Evolutionary conservation across 176 grass and related monocot genomes (phyloP), one percentile per base, ranked within the genome.

Genomic region (Eleusine coracana): DNA sequence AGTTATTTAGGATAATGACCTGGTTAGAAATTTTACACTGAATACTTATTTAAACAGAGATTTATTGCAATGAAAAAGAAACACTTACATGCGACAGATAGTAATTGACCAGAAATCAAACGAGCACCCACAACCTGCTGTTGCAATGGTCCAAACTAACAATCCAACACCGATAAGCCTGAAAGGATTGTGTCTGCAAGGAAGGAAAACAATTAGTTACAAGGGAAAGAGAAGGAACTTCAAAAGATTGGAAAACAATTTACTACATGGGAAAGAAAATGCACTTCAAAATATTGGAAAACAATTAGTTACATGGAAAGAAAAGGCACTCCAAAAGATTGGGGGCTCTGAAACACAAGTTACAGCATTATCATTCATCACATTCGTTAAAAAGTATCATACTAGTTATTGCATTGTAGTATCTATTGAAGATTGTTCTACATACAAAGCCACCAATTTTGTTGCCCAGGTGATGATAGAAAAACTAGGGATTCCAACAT

Each of bases 41-140:
- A 29, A 29, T 40, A 21, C 73, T 45, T 78, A 5, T 56, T 37
- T 73, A 20, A 23, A 59, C 46, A 85, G 27, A 74, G 10, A 85
- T 45, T 27, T 71, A n/a, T 74, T 2, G 3, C 25, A 36, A 80
- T 55, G 49, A 52, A 28, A 78, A 52, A 52, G 17, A 74, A 73
- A 25, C 52, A 88, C 91, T 90, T 87, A 96, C 96, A 99, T 99
- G 80, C 96, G 93, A 51, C 96, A 99, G 76, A 96, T 85, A 40
- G 91, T 93, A 87, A 99, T 99, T 80, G 93, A 96, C 96, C 96
- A 99, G 79, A 96, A 99, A 88, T 96, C 85, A 81, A 99, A 96
- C 6, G 96, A 88, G 78, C 73, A 93, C 68, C 93, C 96, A 90
- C 96, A 99, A 66, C 93, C 93, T 90, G 91, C 96, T 59, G 96